These are phyloP conservation scores for Heliamphora pulchella DNA, from an alignment of 179 eudicot species.

Conservation along the genomic window DNA sequence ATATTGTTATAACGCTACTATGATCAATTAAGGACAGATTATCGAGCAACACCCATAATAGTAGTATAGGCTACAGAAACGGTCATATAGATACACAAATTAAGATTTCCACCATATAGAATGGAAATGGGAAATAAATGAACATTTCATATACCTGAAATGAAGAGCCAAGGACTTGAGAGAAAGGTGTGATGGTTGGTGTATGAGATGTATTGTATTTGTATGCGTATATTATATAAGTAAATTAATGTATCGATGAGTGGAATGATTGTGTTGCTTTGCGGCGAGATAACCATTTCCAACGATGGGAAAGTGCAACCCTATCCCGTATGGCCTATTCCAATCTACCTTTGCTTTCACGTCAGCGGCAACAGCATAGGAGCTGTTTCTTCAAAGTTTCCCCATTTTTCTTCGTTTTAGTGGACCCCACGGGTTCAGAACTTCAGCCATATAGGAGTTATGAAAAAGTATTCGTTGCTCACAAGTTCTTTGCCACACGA, in stretches of 20 bases:
- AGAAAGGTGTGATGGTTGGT: neutral
- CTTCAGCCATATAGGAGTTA: too few relatives aligned
- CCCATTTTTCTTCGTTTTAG: neutral
- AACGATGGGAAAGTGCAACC: neutral
- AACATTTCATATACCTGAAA: neutral
- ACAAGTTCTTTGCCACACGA: too few relatives aligned
- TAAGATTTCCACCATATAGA: neutral
- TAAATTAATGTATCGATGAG: neutral
- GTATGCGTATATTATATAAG: too few relatives aligned
- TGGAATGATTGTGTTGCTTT: neutral
- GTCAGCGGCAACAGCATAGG: neutral
- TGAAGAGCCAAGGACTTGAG: neutral
- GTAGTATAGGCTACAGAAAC: neutral
- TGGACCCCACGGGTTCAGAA: too few relatives aligned
- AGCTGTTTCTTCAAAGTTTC: neutral
- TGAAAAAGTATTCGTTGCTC: too few relatives aligned
- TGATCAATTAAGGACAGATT: neutral
- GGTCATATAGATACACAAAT: neutral
- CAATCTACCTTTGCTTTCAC: slow-evolving; percentile 6
- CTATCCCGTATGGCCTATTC: neutral
- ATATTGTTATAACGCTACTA: neutral
- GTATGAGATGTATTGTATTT: neutral
- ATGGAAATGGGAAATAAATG: neutral
- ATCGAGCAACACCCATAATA: neutral
- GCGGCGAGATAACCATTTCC: neutral